Conservation (phyloP, 2,329 filamentous ascomycete genomes). For the Aureobasidium sp. region DNA sequence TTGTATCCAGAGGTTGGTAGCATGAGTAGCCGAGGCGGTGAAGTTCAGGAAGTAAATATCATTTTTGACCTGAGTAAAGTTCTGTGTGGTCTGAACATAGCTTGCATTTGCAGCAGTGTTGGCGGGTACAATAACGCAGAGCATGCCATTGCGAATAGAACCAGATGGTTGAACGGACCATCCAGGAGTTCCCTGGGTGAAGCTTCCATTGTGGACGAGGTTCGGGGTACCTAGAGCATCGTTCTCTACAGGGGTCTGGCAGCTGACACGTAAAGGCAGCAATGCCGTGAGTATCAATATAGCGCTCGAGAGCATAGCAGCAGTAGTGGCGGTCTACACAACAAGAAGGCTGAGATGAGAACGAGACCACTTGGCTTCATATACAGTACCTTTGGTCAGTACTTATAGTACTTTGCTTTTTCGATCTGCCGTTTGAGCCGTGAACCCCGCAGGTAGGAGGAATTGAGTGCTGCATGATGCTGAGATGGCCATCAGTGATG, state of each 20-base stretch:
- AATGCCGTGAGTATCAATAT: background rate
- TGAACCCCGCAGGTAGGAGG: background rate
- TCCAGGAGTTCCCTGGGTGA: slow-evolving; percentile 12
- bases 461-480: slow-evolving; percentile 1
- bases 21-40: slow-evolving; percentile 13
- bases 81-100: slow-evolving; percentile 13
- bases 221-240: slow-evolving; percentile 12
- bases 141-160: background rate
- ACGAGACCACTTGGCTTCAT: background rate
- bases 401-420: background rate
- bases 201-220: slow-evolving; percentile 14
- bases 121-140: slow-evolving; percentile 15
- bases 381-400: background rate
- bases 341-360: background rate
- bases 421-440: background rate
- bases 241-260: slow-evolving; percentile 6
- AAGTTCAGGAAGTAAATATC: slow-evolving; percentile 17
- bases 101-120: slow-evolving; percentile 9
- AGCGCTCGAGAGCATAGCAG: background rate
- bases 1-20: slow-evolving; percentile 12
- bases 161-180: background rate
- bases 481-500: background rate
- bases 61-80: slow-evolving; percentile 17
- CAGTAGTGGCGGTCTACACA: background rate
- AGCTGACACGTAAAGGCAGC: background rate